A percentile compares a stretch with the other conserved stretches of the same genome.
These are phyloP conservation scores for Nicotiana obtusifolia DNA, from an alignment of 257 asterid species.

Conservation along the genomic window DNA sequence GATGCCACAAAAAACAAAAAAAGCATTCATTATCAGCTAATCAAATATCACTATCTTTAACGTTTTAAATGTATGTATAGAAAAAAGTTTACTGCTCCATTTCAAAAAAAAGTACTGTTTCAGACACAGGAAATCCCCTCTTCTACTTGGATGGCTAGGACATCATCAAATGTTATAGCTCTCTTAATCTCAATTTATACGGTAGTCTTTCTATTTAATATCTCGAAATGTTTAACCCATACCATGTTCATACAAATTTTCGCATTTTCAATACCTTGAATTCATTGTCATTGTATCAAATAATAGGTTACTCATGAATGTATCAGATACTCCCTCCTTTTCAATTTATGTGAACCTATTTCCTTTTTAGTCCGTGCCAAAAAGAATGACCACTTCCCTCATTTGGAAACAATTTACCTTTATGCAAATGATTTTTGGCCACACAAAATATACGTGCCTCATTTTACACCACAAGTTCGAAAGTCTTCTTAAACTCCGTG, in stretches of 20 bases:
- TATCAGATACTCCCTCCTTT: too few species aligned
- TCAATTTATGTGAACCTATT: too few species aligned
- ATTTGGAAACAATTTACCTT: too few species aligned
- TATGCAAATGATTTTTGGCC: too few species aligned
- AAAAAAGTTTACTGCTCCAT: not conserved
- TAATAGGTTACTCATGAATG: not conserved
- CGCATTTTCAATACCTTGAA: too few species aligned
- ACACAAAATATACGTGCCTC: too few species aligned
- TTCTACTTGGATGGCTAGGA: not conserved
- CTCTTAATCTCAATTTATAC: not conserved
- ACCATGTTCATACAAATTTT: not conserved
- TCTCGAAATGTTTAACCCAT: not conserved
- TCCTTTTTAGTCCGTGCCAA: too few species aligned
- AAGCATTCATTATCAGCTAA: not conserved
- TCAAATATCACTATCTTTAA: not conserved
- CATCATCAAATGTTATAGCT: not conserved
- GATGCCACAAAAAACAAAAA: not conserved
- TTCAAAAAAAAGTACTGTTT: not conserved
- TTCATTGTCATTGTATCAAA: too few species aligned
- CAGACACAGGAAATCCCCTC: not conserved
- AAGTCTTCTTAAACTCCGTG: too few species aligned
- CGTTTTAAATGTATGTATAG: not conserved
- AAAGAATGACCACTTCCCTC: too few species aligned
- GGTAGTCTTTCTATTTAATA: not conserved
- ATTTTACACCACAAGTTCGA: too few species aligned